phyloP scores from a whole-genome alignment of 164 flowering plant species.

The Tinospora cordifolia region DNA sequence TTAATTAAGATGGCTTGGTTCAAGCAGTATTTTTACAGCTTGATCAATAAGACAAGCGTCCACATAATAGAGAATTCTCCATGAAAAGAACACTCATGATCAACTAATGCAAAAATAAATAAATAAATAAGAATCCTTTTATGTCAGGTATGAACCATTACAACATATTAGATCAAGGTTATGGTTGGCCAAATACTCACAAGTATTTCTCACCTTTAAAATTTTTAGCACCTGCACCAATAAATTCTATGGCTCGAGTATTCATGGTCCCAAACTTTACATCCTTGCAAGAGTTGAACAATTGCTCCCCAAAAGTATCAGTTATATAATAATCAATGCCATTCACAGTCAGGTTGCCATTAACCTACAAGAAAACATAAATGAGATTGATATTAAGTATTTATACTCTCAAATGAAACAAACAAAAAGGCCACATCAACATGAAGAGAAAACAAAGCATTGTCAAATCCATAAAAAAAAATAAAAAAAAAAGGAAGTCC shows the following conservation, averaged over 20 bases:
- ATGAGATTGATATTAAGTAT: neutral
- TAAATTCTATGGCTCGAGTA: constrained; percentile 68
- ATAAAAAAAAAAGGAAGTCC: neutral
- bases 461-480: too few species aligned
- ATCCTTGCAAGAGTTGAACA: constrained; percentile 92
- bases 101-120: neutral
- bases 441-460: neutral
- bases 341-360: constrained; percentile 63
- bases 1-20: neutral
- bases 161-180: neutral
- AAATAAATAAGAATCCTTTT: neutral
- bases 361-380: constrained; percentile 46
- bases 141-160: neutral
- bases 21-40: neutral
- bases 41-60: neutral
- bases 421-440: neutral
- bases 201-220: constrained; percentile 51
- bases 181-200: constrained; percentile 5
- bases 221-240: constrained; percentile 89
- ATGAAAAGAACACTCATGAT: neutral
- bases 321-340: constrained; percentile 75
- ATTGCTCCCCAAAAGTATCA: constrained; percentile 81
- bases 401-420: neutral
- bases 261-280: constrained; percentile 97
- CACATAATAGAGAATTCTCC: neutral